Evolutionary conservation across 352 stramenopile genomes (phyloP).

Genomic region (Globisporangium alternatum): DNA sequence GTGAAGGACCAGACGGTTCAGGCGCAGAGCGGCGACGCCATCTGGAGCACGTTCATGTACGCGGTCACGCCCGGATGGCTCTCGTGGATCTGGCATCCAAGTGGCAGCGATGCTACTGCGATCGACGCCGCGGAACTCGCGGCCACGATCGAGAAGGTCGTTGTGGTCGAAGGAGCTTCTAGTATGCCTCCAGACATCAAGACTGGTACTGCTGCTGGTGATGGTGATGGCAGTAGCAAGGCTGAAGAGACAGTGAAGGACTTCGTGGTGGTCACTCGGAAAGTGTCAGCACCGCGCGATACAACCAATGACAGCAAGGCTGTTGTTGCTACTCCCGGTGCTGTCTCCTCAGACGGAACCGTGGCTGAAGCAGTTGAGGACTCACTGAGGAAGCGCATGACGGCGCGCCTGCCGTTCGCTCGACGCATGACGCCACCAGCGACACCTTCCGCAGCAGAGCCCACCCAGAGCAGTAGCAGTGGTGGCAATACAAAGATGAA

Average conservation of each 20-base stretch:
- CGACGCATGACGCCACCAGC: neutral
- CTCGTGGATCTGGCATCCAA: slow-evolving; percentile 69
- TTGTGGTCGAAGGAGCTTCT: slow-evolving; percentile 24
- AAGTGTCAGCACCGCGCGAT: neutral
- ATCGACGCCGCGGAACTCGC: slow-evolving; percentile 21
- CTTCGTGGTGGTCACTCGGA: slow-evolving; percentile 8
- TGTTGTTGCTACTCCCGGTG: no score
- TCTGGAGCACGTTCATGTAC: slow-evolving; percentile 82
- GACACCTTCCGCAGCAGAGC: neutral
- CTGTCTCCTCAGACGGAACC: neutral
- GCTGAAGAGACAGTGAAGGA: slow-evolving; percentile 6
- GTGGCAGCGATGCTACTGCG: slow-evolving; percentile 11
- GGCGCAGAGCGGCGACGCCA: slow-evolving; percentile 69
- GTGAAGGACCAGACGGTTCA: slow-evolving; percentile 82
- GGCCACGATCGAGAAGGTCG: slow-evolving; percentile 24
- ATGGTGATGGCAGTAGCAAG: neutral
- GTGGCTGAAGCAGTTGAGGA: neutral
- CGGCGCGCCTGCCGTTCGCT: slow-evolving; percentile 5
- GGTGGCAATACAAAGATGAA: neutral
- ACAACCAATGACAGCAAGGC: neutral
- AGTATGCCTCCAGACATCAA: neutral
- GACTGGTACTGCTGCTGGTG: neutral
- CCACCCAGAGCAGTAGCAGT: neutral
- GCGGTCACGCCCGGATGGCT: slow-evolving; percentile 71
- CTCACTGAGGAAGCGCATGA: slow-evolving; percentile 6